phyloP scores from a whole-genome alignment of 495 filamentous ascomycete genomes.

The Arthonia radiata region DNA sequence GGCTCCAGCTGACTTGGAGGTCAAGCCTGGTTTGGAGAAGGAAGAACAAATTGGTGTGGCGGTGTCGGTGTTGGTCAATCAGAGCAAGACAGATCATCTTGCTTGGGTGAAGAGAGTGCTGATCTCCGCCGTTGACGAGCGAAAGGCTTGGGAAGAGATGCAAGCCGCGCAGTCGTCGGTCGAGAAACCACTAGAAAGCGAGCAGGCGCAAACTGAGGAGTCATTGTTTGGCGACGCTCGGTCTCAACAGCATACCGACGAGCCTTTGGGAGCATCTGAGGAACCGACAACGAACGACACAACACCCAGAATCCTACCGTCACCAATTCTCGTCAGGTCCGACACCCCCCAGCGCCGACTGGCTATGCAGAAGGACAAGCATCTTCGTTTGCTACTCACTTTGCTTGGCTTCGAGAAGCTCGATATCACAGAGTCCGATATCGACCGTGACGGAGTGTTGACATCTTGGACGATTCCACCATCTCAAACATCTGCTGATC shows the following conservation, averaged over 20 bases:
- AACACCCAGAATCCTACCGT: too few relatives aligned
- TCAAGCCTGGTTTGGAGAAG: slow-evolving; percentile 38
- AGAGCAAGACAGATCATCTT: slow-evolving; percentile 46
- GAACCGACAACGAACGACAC: too few relatives aligned
- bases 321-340: slow-evolving; percentile 31
- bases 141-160: slow-evolving; percentile 55
- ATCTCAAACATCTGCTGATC: slow-evolving; percentile 28
- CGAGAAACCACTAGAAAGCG: too few relatives aligned
- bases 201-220: too few relatives aligned
- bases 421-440: slow-evolving; percentile 33
- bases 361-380: slow-evolving; percentile 72
- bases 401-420: slow-evolving; percentile 47
- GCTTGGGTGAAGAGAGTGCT: slow-evolving; percentile 60
- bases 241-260: too few relatives aligned
- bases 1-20: slow-evolving; percentile 53
- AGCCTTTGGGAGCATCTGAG: too few relatives aligned
- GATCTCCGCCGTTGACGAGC: slow-evolving; percentile 39
- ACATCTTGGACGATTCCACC: slow-evolving; percentile 62
- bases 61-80: slow-evolving; percentile 51
- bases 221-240: too few relatives aligned
- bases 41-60: slow-evolving; percentile 54
- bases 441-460: slow-evolving; percentile 51
- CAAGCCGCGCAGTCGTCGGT: too few relatives aligned
- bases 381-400: slow-evolving; percentile 66
- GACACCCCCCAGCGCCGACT: slow-evolving; percentile 40